Conservation (phyloP, 73 alveolate genomes). For the Tetrahymena elliotti region DNA sequence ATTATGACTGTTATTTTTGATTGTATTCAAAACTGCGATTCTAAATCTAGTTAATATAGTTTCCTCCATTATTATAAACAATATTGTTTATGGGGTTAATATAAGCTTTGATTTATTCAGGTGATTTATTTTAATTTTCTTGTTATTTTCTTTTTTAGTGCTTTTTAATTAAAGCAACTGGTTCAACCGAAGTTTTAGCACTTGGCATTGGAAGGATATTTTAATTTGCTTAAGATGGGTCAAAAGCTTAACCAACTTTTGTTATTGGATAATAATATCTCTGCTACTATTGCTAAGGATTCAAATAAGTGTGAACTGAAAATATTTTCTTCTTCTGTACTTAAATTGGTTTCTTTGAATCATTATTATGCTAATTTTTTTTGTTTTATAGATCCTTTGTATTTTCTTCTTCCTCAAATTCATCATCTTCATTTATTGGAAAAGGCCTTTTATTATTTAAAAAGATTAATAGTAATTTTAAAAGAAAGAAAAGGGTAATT, state of each 20-base stretch:
- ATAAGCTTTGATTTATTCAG: neutral
- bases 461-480: neutral
- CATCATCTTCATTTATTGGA: neutral
- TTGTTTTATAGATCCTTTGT: neutral
- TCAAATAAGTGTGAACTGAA: neutral
- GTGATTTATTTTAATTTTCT: neutral
- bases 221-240: neutral
- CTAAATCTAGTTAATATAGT: neutral
- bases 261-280: neutral
- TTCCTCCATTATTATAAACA: neutral
- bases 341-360: neutral
- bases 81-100: neutral
- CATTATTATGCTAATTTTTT: neutral
- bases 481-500: too few species aligned
- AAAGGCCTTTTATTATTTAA: neutral
- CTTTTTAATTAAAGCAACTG: neutral
- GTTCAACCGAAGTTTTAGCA: neutral
- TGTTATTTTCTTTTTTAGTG: neutral
- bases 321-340: neutral
- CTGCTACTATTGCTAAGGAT: neutral
- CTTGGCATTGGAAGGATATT: neutral
- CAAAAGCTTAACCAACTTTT: neutral
- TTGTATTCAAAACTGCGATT: neutral
- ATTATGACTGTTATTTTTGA: neutral
- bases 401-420: neutral